Evolutionary conservation across 202 grass and related monocot species (phyloP).

Genomic region (Eragrostis tef): DNA sequence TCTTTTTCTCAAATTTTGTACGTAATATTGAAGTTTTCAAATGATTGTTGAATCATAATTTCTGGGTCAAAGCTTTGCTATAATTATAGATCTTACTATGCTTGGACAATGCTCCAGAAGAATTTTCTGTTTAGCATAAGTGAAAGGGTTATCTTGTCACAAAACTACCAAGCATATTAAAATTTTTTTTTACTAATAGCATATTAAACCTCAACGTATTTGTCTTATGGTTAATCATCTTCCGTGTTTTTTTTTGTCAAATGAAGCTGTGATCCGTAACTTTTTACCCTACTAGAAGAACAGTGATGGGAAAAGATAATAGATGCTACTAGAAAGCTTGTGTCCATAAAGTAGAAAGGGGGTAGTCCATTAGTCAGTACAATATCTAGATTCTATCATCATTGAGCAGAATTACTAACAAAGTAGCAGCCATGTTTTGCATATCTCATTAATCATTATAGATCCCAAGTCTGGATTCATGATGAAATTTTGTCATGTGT

Average conservation of each 20-base stretch:
- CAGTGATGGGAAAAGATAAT: not conserved
- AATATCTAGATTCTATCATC: not conserved
- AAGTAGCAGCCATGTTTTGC: not conserved
- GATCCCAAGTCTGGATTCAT: not conserved
- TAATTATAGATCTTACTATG: conserved; percentile 14
- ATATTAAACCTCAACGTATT: too few species aligned
- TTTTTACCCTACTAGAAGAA: not conserved
- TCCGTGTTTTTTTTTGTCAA: too few species aligned
- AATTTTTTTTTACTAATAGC: not conserved
- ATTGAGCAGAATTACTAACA: not conserved
- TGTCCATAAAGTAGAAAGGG: not conserved
- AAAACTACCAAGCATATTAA: not conserved
- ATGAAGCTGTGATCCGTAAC: too few species aligned
- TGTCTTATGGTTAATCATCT: too few species aligned
- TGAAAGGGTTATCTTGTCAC: not conserved
- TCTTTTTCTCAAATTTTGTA: not conserved
- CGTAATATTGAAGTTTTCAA: not conserved
- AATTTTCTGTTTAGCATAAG: not conserved
- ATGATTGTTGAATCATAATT: not conserved
- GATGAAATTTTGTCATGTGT: not conserved
- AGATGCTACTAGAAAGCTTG: conserved; percentile 3
- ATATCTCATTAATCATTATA: not conserved
- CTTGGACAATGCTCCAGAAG: conserved; percentile 18
- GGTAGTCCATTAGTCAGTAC: not conserved
- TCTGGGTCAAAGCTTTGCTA: not conserved